These are phyloP conservation scores for Artemisia tridentata DNA, from an alignment of 129 eudicot genomes.

Conservation along the genomic window DNA sequence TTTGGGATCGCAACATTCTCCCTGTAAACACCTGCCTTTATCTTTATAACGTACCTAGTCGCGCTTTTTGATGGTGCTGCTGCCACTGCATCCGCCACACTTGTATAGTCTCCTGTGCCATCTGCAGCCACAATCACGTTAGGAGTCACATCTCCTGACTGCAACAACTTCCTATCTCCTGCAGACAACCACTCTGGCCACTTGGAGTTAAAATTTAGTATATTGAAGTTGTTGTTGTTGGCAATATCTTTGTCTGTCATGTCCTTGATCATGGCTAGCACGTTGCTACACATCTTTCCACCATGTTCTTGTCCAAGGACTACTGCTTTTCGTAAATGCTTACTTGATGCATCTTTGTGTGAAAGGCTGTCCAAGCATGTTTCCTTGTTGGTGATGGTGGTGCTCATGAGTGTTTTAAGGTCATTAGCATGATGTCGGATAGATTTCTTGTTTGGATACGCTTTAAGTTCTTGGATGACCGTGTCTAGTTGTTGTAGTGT, in stretches of 20 bases:
- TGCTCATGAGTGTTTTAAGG: constrained; percentile 62
- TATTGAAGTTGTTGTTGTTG: neutral
- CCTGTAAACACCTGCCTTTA: constrained; percentile 39
- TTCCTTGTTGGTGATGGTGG: constrained; percentile 66
- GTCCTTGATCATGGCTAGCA: constrained; percentile 22
- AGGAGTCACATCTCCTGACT: constrained; percentile 21
- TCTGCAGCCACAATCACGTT: constrained; percentile 39
- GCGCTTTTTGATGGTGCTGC: constrained; percentile 40
- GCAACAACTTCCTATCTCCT: constrained; percentile 37
- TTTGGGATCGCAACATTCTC: constrained; percentile 45
- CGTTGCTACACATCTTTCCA: constrained; percentile 37
- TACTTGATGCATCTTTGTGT: neutral
- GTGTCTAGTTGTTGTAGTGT: constrained; percentile 55
- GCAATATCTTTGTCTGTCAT: constrained; percentile 24
- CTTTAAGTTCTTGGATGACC: constrained; percentile 36
- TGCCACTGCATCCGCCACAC: constrained; percentile 42
- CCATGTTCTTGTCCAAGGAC: constrained; percentile 29
- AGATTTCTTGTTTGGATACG: constrained; percentile 42
- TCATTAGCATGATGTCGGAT: constrained; percentile 52
- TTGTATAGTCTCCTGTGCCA: constrained; percentile 44
- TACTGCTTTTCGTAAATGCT: neutral
- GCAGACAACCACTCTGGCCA: constrained; percentile 37
- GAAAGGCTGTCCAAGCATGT: constrained; percentile 48
- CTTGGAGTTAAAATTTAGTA: neutral
- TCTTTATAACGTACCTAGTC: constrained; percentile 34